Conservation (phyloP, 352 stramenopile species). For the Plasmopara viticola region DNA sequence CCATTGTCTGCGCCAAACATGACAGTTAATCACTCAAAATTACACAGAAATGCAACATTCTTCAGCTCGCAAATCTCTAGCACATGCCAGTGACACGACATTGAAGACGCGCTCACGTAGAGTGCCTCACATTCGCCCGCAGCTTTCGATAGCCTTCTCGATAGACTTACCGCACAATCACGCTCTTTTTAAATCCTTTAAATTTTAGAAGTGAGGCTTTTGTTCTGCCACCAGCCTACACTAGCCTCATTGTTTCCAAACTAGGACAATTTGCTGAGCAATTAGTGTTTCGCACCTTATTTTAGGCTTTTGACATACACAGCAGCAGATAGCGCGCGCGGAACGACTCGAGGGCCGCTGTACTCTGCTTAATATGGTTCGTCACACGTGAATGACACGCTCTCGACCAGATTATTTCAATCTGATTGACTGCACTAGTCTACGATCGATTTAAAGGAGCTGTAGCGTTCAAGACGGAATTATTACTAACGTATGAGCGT, state of each 20-base stretch:
- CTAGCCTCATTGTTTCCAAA: not conserved
- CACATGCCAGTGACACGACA: not conserved
- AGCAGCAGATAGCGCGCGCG: slow-evolving; percentile 2
- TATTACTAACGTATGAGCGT: slow-evolving; percentile 2
- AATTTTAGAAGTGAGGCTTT: slow-evolving; percentile 23
- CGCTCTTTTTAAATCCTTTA: slow-evolving; percentile 11
- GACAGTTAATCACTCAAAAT: slow-evolving; percentile 2
- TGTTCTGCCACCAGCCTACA: slow-evolving; percentile 2
- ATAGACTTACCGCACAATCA: not conserved
- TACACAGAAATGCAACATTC: slow-evolving; percentile 14
- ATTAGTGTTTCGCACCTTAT: slow-evolving; percentile 12
- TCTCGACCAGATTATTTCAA: not conserved
- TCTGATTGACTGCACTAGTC: not conserved
- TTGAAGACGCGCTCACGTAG: not conserved
- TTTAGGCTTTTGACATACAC: slow-evolving; percentile 12
- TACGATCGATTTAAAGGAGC: too few species aligned
- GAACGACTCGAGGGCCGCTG: slow-evolving; percentile 8
- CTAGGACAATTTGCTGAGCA: not conserved
- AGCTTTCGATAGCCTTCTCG: too few species aligned
- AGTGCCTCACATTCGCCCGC: too few species aligned
- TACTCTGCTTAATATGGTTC: slow-evolving; percentile 18
- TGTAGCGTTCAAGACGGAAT: not conserved
- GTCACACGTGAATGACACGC: not conserved
- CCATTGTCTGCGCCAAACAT: slow-evolving; percentile 10
- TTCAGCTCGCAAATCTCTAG: slow-evolving; percentile 1